phyloP scores from a whole-genome alignment of 129 eudicot genomes.

The Ambrosia artemisiifolia region DNA sequence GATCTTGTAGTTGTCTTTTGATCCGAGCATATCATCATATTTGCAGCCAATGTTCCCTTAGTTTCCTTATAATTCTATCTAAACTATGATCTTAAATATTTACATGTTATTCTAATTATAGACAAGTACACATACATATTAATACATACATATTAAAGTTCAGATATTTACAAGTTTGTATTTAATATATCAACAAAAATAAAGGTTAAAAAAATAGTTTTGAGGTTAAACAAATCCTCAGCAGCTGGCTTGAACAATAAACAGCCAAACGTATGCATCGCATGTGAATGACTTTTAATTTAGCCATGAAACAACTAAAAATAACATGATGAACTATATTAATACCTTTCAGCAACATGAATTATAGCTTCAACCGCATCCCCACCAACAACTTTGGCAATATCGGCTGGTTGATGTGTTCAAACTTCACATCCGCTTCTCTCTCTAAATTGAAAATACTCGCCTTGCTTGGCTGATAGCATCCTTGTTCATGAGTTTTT shows the following conservation, averaged over 20 bases:
- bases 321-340: background rate
- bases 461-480: constrained; percentile 66
- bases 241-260: constrained; percentile 85
- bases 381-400: constrained; percentile 86
- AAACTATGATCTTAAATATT: too few species aligned
- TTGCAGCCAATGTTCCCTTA: too few species aligned
- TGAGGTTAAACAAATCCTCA: constrained; percentile 72
- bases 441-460: constrained; percentile 73
- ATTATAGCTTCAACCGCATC: constrained; percentile 76
- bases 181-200: too few species aligned
- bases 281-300: background rate
- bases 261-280: background rate
- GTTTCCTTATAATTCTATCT: too few species aligned
- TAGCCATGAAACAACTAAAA: background rate
- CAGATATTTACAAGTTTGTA: too few species aligned
- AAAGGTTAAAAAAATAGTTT: too few species aligned
- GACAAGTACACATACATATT: too few species aligned
- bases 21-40: too few species aligned
- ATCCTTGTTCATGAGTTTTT: constrained; percentile 80
- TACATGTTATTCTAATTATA: too few species aligned
- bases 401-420: constrained; percentile 86
- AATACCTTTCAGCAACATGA: constrained; percentile 61
- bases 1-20: too few species aligned
- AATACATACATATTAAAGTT: too few species aligned
- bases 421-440: constrained; percentile 91